These are phyloP conservation scores for Berkeleyomyces basicola DNA, from an alignment of 2,329 filamentous ascomycete species.

Conservation along the genomic window DNA sequence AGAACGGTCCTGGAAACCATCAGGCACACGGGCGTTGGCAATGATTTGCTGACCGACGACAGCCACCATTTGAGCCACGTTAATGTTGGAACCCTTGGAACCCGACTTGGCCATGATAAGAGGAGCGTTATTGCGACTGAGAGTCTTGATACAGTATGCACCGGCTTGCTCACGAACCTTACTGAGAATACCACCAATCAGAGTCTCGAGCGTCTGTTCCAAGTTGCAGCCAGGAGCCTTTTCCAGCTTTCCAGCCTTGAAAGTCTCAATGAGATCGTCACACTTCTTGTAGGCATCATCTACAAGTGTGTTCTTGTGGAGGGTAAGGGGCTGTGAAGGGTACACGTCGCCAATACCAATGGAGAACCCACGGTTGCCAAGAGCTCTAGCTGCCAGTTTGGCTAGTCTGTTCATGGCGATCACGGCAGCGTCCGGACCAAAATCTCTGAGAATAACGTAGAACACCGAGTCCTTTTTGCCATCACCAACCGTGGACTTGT, in stretches of 20 bases:
- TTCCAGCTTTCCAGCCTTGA: constrained; percentile 63
- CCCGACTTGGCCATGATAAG: constrained; percentile 95
- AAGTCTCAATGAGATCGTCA: constrained; percentile 67
- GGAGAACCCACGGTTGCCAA: constrained; percentile 86
- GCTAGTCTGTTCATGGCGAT: constrained; percentile 87
- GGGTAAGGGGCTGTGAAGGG: constrained; percentile 53
- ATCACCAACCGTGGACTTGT: constrained; percentile 91
- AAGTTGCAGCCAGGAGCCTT: constrained; percentile 82
- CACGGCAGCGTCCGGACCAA: constrained; percentile 74
- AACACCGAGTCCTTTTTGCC: constrained; percentile 98
- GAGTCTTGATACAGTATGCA: constrained; percentile 72
- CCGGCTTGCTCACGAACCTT: constrained; percentile 84
- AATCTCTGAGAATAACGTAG: constrained; percentile 91
- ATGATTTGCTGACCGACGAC: constrained; percentile 98
- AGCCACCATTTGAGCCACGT: constrained; percentile 98
- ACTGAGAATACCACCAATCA: constrained; percentile 79
- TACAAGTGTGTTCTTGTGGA: constrained; percentile 61
- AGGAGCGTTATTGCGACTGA: constrained; percentile 83
- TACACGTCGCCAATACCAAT: constrained; percentile 94
- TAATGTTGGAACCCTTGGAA: constrained; percentile 93
- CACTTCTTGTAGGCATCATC: constrained; percentile 62
- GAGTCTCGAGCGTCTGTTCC: constrained; percentile 80
- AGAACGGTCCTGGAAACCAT: constrained; percentile 92
- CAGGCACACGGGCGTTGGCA: constrained; percentile 73
- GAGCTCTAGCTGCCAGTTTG: constrained; percentile 72